Conservation (phyloP, 495 filamentous ascomycete genomes). For the Geopyxis carbonaria region DNA sequence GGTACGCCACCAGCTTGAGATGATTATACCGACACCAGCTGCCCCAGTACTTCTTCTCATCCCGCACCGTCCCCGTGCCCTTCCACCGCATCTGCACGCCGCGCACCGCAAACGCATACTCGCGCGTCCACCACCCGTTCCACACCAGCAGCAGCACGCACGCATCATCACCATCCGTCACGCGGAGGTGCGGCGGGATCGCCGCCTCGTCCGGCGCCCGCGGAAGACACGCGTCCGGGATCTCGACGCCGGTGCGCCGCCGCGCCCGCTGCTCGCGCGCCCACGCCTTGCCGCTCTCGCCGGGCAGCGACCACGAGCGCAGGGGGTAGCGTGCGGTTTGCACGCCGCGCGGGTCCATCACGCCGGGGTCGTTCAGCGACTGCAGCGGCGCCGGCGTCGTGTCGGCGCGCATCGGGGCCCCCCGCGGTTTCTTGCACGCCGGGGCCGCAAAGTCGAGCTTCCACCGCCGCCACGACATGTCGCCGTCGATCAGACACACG, state of each 20-base stretch:
- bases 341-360: conserved; percentile 20
- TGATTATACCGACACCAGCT: conserved; percentile 14
- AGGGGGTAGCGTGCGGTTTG: conserved; percentile 13
- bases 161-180: conserved; percentile 12
- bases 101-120: conserved; percentile 12
- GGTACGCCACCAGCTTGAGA: conserved; percentile 16
- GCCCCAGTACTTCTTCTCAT: conserved; percentile 17
- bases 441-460: conserved; percentile 16
- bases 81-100: conserved; percentile 16
- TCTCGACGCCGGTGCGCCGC: background rate
- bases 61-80: conserved; percentile 15
- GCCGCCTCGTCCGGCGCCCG: background rate
- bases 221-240: background rate
- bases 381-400: background rate
- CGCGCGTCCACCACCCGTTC: conserved; percentile 20
- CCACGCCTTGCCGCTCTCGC: conserved; percentile 17
- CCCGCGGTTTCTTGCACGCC: conserved; percentile 2
- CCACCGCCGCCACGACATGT: conserved; percentile 19
- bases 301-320: background rate
- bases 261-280: background rate
- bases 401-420: no score
- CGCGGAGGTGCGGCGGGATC: conserved; percentile 3
- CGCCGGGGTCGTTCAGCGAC: conserved; percentile 17
- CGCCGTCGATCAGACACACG: conserved; percentile 13
- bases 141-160: conserved; percentile 12